phyloP scores from a whole-genome alignment of 768 basidiomycete species.

The Coprinellus aureogranulatus region DNA sequence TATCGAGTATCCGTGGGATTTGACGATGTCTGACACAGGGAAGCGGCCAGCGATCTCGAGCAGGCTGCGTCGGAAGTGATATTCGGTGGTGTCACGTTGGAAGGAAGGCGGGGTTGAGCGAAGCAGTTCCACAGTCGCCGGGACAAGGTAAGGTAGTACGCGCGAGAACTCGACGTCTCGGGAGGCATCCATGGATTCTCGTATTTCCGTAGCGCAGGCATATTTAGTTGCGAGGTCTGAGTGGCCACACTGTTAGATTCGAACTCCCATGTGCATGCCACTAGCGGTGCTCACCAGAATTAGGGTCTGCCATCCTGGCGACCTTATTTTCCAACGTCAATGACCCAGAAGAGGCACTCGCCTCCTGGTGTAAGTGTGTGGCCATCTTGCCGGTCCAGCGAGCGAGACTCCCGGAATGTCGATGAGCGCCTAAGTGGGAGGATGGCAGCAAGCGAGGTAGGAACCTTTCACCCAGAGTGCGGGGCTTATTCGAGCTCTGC shows the following conservation, averaged over 20 bases:
- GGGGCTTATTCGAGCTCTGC: conserved; percentile 3
- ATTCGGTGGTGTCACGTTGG: conserved; percentile 66
- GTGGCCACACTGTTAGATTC: not conserved
- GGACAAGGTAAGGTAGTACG: conserved; percentile 70
- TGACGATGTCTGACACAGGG: conserved; percentile 75
- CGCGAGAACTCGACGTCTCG: conserved; percentile 71
- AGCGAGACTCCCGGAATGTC: not conserved
- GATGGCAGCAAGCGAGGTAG: not conserved
- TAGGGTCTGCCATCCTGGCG: conserved; percentile 72
- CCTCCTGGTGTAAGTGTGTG: conserved; percentile 1
- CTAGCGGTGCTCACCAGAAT: conserved; percentile 48
- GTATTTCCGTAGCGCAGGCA: conserved; percentile 70
- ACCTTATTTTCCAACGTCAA: conserved; percentile 70
- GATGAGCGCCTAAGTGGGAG: not conserved
- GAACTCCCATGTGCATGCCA: not conserved
- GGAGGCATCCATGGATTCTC: conserved; percentile 78
- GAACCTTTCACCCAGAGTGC: not conserved
- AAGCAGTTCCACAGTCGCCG: conserved; percentile 69
- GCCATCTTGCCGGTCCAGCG: conserved; percentile 6
- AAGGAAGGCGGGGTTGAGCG: conserved; percentile 66
- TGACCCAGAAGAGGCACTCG: conserved; percentile 29
- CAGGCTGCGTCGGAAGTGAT: conserved; percentile 81
- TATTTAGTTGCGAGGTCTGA: conserved; percentile 72
- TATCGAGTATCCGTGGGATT: conserved; percentile 62
- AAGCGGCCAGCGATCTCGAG: conserved; percentile 89